These are phyloP conservation scores for Sarocladiaceae sp. DNA, from an alignment of 2,329 filamentous ascomycete species.

Conservation along the genomic window DNA sequence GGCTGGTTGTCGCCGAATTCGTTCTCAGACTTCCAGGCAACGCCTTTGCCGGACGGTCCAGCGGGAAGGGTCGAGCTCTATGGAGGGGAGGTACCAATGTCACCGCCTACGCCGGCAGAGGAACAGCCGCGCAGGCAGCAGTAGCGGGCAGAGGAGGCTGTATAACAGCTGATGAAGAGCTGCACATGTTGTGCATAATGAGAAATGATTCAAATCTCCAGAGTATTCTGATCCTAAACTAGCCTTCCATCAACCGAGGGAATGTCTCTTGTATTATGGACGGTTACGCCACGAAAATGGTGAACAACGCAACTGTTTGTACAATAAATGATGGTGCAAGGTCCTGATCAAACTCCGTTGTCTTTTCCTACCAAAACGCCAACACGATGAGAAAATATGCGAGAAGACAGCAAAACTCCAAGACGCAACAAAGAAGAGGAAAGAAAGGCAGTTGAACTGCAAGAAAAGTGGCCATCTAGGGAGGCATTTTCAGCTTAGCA, in stretches of 20 bases:
- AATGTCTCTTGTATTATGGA: too few relatives aligned
- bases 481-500: constrained; percentile 33
- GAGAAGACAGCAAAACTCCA: constrained; percentile 1
- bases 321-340: background rate
- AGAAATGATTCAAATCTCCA: too few relatives aligned
- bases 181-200: too few relatives aligned
- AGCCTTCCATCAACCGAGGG: too few relatives aligned
- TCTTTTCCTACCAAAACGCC: background rate
- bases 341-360: background rate
- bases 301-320: background rate
- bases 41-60: constrained; percentile 11
- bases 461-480: background rate
- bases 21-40: constrained; percentile 7
- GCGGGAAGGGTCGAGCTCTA: constrained; percentile 38
- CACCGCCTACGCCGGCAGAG: constrained; percentile 5
- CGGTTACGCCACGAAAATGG: background rate
- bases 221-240: too few relatives aligned
- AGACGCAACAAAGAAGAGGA: constrained; percentile 13
- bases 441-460: background rate
- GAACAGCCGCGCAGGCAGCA: background rate
- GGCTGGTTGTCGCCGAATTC: background rate
- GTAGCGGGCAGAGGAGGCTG: too few relatives aligned
- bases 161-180: too few relatives aligned
- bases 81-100: constrained; percentile 19
- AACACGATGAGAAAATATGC: too few relatives aligned